Evolutionary conservation across 805 yeast genomes (phyloP).

Genomic region (Saccharomycopsis selenospora): DNA sequence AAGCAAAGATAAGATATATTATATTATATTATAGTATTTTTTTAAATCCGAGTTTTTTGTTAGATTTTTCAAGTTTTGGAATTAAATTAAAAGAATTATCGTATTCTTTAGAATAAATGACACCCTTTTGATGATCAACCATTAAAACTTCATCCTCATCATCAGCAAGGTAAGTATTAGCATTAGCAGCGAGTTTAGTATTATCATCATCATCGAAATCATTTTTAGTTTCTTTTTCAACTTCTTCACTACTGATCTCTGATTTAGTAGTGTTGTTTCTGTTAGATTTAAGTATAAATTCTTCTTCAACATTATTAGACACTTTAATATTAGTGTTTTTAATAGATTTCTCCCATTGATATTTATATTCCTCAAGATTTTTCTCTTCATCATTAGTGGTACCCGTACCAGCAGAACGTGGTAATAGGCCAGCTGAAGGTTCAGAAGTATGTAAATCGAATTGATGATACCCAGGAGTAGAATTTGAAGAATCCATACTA

Average conservation of each 20-base stretch:
- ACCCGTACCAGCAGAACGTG: background rate
- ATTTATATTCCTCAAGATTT: background rate
- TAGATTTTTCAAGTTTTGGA: conserved; percentile 10
- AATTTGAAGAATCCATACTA: background rate
- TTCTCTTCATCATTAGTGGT: background rate
- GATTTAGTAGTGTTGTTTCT: background rate
- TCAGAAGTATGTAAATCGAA: background rate
- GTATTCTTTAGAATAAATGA: conserved; percentile 18
- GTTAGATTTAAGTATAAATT: background rate
- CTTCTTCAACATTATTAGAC: background rate
- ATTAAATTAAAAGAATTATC: conserved; percentile 11
- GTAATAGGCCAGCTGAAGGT: background rate
- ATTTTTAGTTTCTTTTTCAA: conserved; percentile 13
- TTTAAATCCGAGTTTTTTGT: conserved; percentile 11
- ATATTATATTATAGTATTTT: conserved; percentile 2
- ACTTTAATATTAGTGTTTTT: background rate
- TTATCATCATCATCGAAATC: conserved; percentile 11
- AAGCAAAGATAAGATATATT: background rate
- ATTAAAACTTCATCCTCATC: conserved; percentile 17
- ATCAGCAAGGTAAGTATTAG: background rate
- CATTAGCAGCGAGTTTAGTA: background rate
- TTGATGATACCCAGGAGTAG: background rate
- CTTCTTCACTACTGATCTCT: conserved; percentile 2
- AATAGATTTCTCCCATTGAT: background rate
- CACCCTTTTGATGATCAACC: conserved; percentile 18